phyloP scores from a whole-genome alignment of 2,329 filamentous ascomycete species.

The Xylaria sp. region DNA sequence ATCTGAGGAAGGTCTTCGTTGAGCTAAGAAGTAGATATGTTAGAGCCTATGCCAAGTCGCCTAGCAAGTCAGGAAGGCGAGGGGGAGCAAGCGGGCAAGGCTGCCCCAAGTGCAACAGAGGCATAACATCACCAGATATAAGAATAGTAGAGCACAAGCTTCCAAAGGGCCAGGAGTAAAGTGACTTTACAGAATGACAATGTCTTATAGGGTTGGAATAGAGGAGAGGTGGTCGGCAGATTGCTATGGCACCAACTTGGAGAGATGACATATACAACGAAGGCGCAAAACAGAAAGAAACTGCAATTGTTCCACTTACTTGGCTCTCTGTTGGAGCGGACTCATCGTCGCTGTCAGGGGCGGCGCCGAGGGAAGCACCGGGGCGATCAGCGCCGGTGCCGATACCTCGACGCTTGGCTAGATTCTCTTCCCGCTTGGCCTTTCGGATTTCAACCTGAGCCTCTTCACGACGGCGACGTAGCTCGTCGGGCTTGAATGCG shows the following conservation, averaged over 20 bases:
- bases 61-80: neutral
- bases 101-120: neutral
- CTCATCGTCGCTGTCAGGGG: constrained; percentile 97
- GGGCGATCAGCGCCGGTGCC: constrained; percentile 78
- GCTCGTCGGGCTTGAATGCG: constrained; percentile 98
- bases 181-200: neutral
- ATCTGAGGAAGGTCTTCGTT: constrained; percentile 98
- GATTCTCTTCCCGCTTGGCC: constrained; percentile 97
- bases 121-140: neutral
- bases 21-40: constrained; percentile 62
- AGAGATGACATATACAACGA: neutral
- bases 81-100: neutral
- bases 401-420: constrained; percentile 97
- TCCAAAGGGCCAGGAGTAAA: neutral
- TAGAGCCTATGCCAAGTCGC: constrained; percentile 28
- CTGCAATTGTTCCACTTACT: constrained; percentile 61
- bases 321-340: constrained; percentile 92
- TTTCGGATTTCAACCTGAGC: constrained; percentile 99
- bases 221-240: neutral
- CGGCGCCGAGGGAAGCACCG: constrained; percentile 82
- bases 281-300: constrained; percentile 5
- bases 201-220: neutral
- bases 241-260: neutral
- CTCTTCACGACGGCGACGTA: constrained; percentile 96
- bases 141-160: neutral